Percentiles rank a stretch among this genome's conserved stretches.
These are phyloP conservation scores for Paxillus rubicundulus DNA, from an alignment of 768 basidiomycete species.

Conservation along the genomic window DNA sequence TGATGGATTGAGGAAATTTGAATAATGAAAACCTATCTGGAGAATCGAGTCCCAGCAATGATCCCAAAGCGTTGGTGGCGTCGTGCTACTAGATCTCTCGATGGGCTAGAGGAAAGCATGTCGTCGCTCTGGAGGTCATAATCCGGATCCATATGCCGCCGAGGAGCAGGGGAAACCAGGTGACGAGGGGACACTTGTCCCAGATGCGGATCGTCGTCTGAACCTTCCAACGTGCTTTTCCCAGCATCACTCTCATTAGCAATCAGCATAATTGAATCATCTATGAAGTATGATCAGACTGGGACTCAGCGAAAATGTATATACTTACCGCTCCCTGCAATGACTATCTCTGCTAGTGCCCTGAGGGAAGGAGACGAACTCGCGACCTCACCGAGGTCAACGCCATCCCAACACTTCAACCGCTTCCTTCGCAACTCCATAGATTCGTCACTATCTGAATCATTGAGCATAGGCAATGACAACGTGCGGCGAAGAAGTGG, in stretches of 20 bases:
- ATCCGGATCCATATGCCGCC: slow-evolving; percentile 34
- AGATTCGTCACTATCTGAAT: slow-evolving; percentile 13
- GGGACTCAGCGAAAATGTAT: neutral
- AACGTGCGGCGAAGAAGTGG: slow-evolving; percentile 25
- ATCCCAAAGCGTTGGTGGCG: slow-evolving; percentile 35
- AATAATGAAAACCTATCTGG: slow-evolving; percentile 5
- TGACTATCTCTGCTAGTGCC: slow-evolving; percentile 27
- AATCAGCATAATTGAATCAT: slow-evolving; percentile 47
- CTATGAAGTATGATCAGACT: slow-evolving; percentile 25
- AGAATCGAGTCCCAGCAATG: neutral
- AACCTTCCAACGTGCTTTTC: slow-evolving; percentile 32
- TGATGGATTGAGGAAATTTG: slow-evolving; percentile 12
- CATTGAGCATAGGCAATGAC: slow-evolving; percentile 23
- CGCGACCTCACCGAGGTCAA: slow-evolving; percentile 1
- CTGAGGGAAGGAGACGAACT: slow-evolving; percentile 16
- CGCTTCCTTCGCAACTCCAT: slow-evolving; percentile 19
- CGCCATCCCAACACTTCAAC: slow-evolving; percentile 21
- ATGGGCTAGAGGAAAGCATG: slow-evolving; percentile 45
- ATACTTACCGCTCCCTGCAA: slow-evolving; percentile 34
- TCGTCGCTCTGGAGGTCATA: slow-evolving; percentile 50
- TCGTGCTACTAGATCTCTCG: slow-evolving; percentile 42
- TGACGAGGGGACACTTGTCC: slow-evolving; percentile 73
- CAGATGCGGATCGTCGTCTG: slow-evolving; percentile 62
- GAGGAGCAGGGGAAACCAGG: slow-evolving; percentile 58
- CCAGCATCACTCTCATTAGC: neutral